Conservation (phyloP, 371 early-diverging fungal genomes). For the Ordospora pajunii region DNA sequence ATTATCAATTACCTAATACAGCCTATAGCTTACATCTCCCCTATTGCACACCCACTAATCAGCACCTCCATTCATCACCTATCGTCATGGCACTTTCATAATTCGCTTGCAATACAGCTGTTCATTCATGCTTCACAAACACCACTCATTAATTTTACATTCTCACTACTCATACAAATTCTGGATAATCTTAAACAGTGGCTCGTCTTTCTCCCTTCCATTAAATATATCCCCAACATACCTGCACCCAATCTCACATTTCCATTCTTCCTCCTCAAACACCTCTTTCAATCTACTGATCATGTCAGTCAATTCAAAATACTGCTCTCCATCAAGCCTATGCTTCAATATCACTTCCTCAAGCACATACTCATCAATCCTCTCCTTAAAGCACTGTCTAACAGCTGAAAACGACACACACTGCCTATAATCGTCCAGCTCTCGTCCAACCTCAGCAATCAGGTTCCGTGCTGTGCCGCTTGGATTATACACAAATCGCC, state of each 20-base stretch:
- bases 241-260: slow-evolving; percentile 19
- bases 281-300: slow-evolving; percentile 11
- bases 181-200: neutral
- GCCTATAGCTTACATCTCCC: too few relatives aligned
- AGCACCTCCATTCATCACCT: too few relatives aligned
- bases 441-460: slow-evolving; percentile 17
- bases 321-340: slow-evolving; percentile 20
- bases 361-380: slow-evolving; percentile 43
- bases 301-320: slow-evolving; percentile 29
- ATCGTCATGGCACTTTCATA: too few relatives aligned
- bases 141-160: too few relatives aligned
- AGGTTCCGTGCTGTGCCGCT: neutral
- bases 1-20: too few relatives aligned
- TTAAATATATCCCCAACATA: slow-evolving; percentile 38
- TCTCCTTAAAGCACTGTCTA: neutral
- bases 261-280: slow-evolving; percentile 37
- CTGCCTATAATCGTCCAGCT: slow-evolving; percentile 28
- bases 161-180: slow-evolving; percentile 12
- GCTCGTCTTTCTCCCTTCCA: neutral
- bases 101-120: too few relatives aligned
- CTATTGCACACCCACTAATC: too few relatives aligned
- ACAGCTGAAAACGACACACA: slow-evolving; percentile 16
- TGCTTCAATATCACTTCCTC: slow-evolving; percentile 30
- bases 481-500: slow-evolving; percentile 33
- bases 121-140: too few relatives aligned